Evolutionary conservation across 495 filamentous ascomycete species (phyloP), one percentile per base, ranked within the genome.

Genomic region (Ascodesmis nigricans): DNA sequence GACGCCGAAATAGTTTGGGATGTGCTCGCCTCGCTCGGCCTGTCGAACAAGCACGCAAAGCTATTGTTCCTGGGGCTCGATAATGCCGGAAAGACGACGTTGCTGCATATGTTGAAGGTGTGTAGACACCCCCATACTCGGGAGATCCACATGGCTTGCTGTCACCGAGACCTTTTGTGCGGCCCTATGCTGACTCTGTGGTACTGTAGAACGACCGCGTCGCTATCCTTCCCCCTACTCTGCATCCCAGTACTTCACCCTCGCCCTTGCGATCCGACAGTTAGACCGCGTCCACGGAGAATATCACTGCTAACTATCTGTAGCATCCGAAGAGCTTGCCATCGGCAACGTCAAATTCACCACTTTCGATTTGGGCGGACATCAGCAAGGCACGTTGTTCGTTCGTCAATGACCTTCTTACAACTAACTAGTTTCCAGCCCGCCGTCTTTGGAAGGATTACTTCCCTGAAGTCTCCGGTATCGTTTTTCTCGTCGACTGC

Each of bases 361-460:
- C 21, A 95, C 87, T 36, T 95, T 95, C 53, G 90, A 97, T 56
- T 64, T 95, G 33, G 83, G 87, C 55, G 87, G 83, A 56, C 84
- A 95, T 67, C 77, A 83, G 58, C 87, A 97, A 66, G 79, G 79
- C 83, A 62, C 53, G 11, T 25, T 31, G 13, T 30, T 15, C 33
- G 37, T 24, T 36, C 40, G 1, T 24, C 6, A 10, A 4, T 16
- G 9, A 33, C 7, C 11, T 27, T 10, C 9, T 5, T 15, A 13
- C 6, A 17, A 11, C 21, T 11, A 39, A 16, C 11, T 11, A 15
- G n/a, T 29, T 31, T 42, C 24, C 46, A 87, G 87, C 84, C 35
- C 83, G 90, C 31, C 81, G 90, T 47, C 69, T 95, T 41, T 97
- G 87, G 83, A 83, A 83, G 50, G 87, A 97, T 53, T 90, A 90